Percentiles rank a stretch among this genome's conserved stretches.
These are phyloP conservation scores for Teratosphaeria gauchensis DNA, from an alignment of 2,329 filamentous ascomycete species.

Conservation along the genomic window DNA sequence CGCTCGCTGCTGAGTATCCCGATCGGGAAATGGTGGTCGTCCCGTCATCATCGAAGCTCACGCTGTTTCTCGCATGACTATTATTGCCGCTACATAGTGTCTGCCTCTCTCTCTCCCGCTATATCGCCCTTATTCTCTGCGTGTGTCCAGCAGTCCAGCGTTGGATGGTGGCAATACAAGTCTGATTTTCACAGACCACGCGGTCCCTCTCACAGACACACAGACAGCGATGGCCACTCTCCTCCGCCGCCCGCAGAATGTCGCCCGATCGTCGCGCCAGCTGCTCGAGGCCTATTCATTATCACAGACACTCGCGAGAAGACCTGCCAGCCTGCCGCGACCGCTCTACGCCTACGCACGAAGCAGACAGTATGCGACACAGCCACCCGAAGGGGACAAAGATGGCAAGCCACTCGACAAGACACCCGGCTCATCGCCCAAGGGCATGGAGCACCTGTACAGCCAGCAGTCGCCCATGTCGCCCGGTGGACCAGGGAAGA, in stretches of 20 bases:
- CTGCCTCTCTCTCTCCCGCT: neutral
- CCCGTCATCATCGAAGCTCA: neutral
- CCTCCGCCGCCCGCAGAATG: slow-evolving; percentile 25
- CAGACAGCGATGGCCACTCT: slow-evolving; percentile 22
- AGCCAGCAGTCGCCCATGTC: slow-evolving; percentile 33
- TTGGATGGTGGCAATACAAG: neutral
- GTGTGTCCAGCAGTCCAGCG: neutral
- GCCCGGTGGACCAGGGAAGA: slow-evolving; percentile 19
- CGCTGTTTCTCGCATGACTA: neutral
- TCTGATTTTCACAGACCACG: neutral
- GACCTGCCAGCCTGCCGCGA: slow-evolving; percentile 32
- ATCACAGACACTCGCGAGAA: slow-evolving; percentile 24
- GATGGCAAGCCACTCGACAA: slow-evolving; percentile 23
- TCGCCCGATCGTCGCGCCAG: slow-evolving; percentile 25
- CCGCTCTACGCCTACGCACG: slow-evolving; percentile 36
- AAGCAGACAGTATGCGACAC: slow-evolving; percentile 34
- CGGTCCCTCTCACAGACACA: neutral
- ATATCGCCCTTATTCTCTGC: neutral
- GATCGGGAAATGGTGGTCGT: neutral
- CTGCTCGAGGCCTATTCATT: slow-evolving; percentile 23
- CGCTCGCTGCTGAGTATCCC: neutral
- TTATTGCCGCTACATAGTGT: neutral
- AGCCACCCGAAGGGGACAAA: slow-evolving; percentile 33
- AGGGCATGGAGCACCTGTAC: slow-evolving; percentile 38
- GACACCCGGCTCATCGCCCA: slow-evolving; percentile 27